These are phyloP conservation scores for Yamadazyma atlantica DNA, from an alignment of 1,139 yeast species.

Conservation along the genomic window DNA sequence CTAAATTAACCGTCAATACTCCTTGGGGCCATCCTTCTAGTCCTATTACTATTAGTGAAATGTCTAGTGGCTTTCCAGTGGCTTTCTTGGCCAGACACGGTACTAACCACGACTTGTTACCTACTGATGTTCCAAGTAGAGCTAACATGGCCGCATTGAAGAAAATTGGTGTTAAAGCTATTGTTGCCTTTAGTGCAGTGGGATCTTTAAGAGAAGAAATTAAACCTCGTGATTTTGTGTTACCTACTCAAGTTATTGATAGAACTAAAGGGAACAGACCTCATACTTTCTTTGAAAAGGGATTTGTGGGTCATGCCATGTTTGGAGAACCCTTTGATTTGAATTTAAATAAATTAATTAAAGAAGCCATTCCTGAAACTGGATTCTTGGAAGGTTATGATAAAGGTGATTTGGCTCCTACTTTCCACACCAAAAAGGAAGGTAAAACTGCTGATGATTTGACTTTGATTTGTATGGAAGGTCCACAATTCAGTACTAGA, in stretches of 20 bases:
- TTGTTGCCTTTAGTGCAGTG: conserved; percentile 92
- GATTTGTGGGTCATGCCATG: conserved; percentile 95
- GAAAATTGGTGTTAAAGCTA: conserved; percentile 79
- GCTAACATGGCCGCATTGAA: conserved; percentile 97
- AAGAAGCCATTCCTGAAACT: conserved; percentile 50
- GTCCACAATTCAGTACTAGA: conserved; percentile 95
- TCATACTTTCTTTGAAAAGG: conserved; percentile 85
- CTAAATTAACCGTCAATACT: conserved; percentile 73
- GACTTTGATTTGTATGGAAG: conserved; percentile 95
- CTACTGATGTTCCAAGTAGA: conserved; percentile 86
- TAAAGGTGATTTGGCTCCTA: conserved; percentile 30
- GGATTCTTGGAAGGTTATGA: conserved; percentile 57
- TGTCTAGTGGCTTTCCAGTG: conserved; percentile 74
- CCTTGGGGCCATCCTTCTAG: conserved; percentile 99
- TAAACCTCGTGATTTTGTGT: conserved; percentile 89
- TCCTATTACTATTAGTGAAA: conserved; percentile 83
- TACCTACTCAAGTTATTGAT: conserved; percentile 94
- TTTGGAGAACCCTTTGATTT: conserved; percentile 96
- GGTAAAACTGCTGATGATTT: conserved; percentile 52
- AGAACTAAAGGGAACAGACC: conserved; percentile 94
- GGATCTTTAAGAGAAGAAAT: conserved; percentile 91
- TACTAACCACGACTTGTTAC: conserved; percentile 79
- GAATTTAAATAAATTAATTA: conserved; percentile 63
- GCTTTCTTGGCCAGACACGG: conserved; percentile 98
- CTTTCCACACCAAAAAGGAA: conserved; percentile 54